Conservation (phyloP, 2,329 filamentous ascomycete species). For the Pseudopyricularia javanii region DNA sequence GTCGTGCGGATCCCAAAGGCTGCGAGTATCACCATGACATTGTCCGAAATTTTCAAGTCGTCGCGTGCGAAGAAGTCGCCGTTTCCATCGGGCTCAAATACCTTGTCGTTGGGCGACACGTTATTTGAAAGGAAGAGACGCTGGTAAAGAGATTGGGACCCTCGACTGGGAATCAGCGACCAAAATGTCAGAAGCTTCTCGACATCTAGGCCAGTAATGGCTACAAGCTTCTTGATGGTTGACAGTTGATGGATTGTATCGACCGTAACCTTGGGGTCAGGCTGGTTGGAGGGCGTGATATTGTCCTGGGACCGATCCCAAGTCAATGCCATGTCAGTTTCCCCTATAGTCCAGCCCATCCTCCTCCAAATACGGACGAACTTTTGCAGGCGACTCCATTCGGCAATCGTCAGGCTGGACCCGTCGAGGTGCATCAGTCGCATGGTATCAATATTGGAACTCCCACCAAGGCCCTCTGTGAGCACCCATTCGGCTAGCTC, state of each 20-base stretch:
- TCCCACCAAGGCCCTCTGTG: neutral
- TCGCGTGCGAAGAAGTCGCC: neutral
- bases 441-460: neutral
- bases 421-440: neutral
- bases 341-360: neutral
- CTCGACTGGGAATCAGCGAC: neutral
- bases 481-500: neutral
- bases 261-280: neutral
- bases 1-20: neutral
- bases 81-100: neutral
- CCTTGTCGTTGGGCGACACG: neutral
- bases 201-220: neutral
- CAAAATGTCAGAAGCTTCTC: neutral
- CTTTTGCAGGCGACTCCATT: neutral
- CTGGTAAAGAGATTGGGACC: neutral
- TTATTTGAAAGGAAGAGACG: neutral
- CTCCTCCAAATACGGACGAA: neutral
- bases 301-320: neutral
- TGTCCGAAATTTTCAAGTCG: neutral
- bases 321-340: neutral
- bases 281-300: neutral
- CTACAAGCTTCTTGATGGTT: neutral
- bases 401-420: neutral
- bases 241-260: neutral
- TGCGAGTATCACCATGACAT: neutral